These are phyloP conservation scores for Malassezia brasiliensis DNA, from an alignment of 1,284 basidiomycete genomes.

Conservation along the genomic window DNA sequence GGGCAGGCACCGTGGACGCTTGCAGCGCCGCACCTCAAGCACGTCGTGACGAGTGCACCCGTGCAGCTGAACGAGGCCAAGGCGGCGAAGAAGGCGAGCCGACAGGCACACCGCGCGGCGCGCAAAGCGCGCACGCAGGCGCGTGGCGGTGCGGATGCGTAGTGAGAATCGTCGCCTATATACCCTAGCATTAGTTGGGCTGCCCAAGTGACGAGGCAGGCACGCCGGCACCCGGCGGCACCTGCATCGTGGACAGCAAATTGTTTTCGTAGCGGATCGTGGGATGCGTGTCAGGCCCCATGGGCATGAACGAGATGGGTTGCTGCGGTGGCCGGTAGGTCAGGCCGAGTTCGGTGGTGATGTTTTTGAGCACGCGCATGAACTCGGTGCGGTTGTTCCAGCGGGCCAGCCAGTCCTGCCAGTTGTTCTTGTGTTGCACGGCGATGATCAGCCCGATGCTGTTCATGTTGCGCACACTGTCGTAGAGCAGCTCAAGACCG, in stretches of 20 bases:
- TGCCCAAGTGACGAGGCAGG: not conserved
- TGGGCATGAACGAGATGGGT: conserved; percentile 36
- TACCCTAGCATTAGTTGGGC: not conserved
- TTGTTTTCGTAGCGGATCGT: not conserved
- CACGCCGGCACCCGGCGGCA: not conserved
- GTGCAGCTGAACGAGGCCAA: not conserved
- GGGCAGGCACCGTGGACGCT: not conserved
- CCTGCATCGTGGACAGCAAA: conserved; percentile 1
- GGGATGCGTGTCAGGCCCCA: not conserved
- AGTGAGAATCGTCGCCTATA: not conserved
- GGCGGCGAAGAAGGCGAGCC: conserved; percentile 3
- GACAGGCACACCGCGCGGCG: not conserved
- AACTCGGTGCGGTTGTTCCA: conserved; percentile 49
- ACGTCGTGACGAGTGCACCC: conserved; percentile 11
- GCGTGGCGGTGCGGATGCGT: no score
- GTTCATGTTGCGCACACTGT: conserved; percentile 44
- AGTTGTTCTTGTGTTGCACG: conserved; percentile 70
- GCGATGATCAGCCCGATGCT: conserved; percentile 51
- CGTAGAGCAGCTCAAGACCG: conserved; percentile 44
- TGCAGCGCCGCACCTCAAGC: conserved; percentile 2
- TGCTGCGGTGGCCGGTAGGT: conserved; percentile 34
- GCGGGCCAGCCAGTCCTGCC: conserved; percentile 76
- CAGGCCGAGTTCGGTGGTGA: conserved; percentile 30
- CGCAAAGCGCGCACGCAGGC: not conserved
- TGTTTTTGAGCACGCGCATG: conserved; percentile 36